Conservation (phyloP, 2,329 filamentous ascomycete genomes). For the Furcasterigmium sp. region DNA sequence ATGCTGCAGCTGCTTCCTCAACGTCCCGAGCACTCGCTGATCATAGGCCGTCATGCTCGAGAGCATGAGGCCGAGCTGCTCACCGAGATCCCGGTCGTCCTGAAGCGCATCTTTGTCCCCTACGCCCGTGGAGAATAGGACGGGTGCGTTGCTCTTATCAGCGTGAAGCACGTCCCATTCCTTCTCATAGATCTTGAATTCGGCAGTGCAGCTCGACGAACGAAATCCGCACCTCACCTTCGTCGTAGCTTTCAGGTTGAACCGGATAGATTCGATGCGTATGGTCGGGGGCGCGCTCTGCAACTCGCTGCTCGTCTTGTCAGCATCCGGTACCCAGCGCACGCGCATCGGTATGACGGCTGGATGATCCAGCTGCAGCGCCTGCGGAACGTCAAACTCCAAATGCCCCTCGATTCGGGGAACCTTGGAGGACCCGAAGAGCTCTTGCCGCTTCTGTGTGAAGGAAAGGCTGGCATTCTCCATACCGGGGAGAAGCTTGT, state of each 20-base stretch:
- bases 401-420: constrained; percentile 22
- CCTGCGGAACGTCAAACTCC: constrained; percentile 17
- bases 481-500: constrained; percentile 24
- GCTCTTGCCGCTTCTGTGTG: constrained; percentile 23
- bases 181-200: background rate
- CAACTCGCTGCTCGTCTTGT: constrained; percentile 11
- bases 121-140: too few species aligned
- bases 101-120: background rate
- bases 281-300: too few species aligned
- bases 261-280: too few species aligned
- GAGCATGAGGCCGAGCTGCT: background rate
- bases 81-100: background rate
- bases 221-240: constrained; percentile 10
- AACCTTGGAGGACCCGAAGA: constrained; percentile 25
- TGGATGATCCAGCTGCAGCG: constrained; percentile 23
- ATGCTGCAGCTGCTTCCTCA: background rate
- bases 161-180: background rate
- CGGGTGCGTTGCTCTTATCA: too few species aligned
- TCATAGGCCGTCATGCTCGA: too few species aligned
- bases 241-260: constrained; percentile 7
- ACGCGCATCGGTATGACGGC: constrained; percentile 16
- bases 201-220: constrained; percentile 9
- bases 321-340: constrained; percentile 7
- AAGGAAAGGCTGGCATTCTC: constrained; percentile 21
- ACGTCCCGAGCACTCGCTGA: background rate